Evolutionary conservation across 2,329 filamentous ascomycete genomes (phyloP).

Genomic region (Huntiella moniliformis): DNA sequence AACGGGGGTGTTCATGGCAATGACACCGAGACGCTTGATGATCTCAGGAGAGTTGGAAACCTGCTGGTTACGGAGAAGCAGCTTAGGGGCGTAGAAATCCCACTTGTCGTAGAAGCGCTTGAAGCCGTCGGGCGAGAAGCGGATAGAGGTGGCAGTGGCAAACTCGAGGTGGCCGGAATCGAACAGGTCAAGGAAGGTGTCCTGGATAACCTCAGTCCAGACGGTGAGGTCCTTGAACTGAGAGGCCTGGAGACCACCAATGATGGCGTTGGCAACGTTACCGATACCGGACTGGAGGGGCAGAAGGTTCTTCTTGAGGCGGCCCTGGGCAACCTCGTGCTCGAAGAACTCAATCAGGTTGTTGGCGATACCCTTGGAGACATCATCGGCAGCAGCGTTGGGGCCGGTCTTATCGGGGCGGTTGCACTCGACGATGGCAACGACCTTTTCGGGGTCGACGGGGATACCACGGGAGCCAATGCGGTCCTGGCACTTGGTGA

Average conservation of each 20-base stretch:
- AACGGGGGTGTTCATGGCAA: slow-evolving; percentile 89
- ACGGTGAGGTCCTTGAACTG: slow-evolving; percentile 79
- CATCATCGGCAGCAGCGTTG: slow-evolving; percentile 59
- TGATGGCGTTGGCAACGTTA: slow-evolving; percentile 83
- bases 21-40: slow-evolving; percentile 69
- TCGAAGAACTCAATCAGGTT: slow-evolving; percentile 71
- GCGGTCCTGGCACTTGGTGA: slow-evolving; percentile 70
- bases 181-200: slow-evolving; percentile 84
- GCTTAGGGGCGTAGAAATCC: slow-evolving; percentile 61
- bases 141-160: slow-evolving; percentile 74
- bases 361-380: slow-evolving; percentile 50
- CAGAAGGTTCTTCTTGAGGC: slow-evolving; percentile 57
- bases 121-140: slow-evolving; percentile 82
- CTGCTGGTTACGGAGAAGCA: slow-evolving; percentile 71
- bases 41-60: slow-evolving; percentile 83
- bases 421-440: slow-evolving; percentile 69
- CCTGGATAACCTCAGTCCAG: slow-evolving; percentile 86
- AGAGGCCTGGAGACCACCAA: slow-evolving; percentile 62
- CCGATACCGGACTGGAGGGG: slow-evolving; percentile 78
- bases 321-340: slow-evolving; percentile 63
- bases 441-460: slow-evolving; percentile 65
- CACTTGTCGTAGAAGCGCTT: slow-evolving; percentile 77
- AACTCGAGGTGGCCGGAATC: slow-evolving; percentile 77
- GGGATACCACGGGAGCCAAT: slow-evolving; percentile 72
- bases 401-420: slow-evolving; percentile 59